Evolutionary conservation across 805 yeast species (phyloP).

Genomic region (Saccharomycopsis fermentans): DNA sequence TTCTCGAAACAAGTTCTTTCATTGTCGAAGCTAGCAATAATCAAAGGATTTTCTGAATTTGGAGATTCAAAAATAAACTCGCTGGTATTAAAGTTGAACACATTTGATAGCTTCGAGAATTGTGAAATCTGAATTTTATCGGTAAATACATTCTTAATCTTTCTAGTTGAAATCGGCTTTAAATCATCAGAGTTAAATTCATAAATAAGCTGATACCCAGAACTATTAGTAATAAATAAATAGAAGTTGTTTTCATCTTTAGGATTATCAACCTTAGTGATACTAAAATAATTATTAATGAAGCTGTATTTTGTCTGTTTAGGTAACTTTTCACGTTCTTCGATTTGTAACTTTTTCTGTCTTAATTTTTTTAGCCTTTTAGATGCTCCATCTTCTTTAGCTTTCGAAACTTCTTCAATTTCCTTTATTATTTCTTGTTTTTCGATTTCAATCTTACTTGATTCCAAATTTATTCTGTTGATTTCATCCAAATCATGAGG

Average conservation of each 20-base stretch:
- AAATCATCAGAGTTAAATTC: background rate
- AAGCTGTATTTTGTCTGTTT: background rate
- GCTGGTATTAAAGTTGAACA: background rate
- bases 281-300: constrained; percentile 29
- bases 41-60: constrained; percentile 46
- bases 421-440: background rate
- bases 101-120: background rate
- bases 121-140: background rate
- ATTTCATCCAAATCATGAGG: background rate
- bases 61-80: constrained; percentile 49
- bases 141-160: constrained; percentile 24
- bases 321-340: background rate
- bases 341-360: background rate
- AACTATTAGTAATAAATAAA: constrained; percentile 27
- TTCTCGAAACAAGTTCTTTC: background rate
- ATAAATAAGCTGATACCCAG: constrained; percentile 31
- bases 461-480: background rate
- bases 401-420: background rate
- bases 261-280: constrained; percentile 31
- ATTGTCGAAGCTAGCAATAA: constrained; percentile 27
- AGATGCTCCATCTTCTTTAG: background rate
- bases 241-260: constrained; percentile 22
- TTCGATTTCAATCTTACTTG: background rate
- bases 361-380: background rate
- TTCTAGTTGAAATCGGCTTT: constrained; percentile 10